Conservation (phyloP, 768 basidiomycete species). For the Trichaptum fuscoviolaceum region DNA sequence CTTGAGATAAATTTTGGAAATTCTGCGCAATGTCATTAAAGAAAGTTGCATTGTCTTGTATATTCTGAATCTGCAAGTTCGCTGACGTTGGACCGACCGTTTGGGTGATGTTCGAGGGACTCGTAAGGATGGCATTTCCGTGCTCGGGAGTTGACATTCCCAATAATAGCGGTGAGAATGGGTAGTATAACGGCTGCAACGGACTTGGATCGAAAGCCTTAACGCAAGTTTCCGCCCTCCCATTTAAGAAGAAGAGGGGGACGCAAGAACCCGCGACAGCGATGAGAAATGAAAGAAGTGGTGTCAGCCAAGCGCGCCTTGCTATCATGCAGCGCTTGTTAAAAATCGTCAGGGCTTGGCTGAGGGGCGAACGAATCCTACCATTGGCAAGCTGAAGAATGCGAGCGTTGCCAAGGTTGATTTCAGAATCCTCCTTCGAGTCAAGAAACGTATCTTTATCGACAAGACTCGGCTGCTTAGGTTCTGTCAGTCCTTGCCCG, state of each 20-base stretch:
- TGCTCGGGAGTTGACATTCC: slow-evolving; percentile 23
- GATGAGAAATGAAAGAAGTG: slow-evolving; percentile 45
- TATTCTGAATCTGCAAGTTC: slow-evolving; percentile 31
- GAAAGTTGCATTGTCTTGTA: slow-evolving; percentile 59
- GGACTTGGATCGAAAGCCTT: slow-evolving; percentile 32
- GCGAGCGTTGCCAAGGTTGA: not conserved
- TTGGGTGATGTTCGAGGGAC: slow-evolving; percentile 48
- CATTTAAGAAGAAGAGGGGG: slow-evolving; percentile 58
- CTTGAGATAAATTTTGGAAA: slow-evolving; percentile 52
- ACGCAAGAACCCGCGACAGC: slow-evolving; percentile 61
- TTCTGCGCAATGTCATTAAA: slow-evolving; percentile 44
- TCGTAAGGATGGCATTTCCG: slow-evolving; percentile 36
- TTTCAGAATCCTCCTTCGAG: not conserved
- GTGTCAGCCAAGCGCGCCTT: slow-evolving; percentile 65
- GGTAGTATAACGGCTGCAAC: slow-evolving; percentile 48
- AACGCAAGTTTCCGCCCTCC: slow-evolving; percentile 47
- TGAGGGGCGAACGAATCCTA: slow-evolving; percentile 47
- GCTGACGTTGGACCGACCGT: slow-evolving; percentile 39
- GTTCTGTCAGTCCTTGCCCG: slow-evolving; percentile 21
- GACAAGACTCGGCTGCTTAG: not conserved
- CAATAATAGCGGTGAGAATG: slow-evolving; percentile 36
- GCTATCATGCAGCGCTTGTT: slow-evolving; percentile 62
- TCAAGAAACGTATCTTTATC: not conserved
- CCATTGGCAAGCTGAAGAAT: slow-evolving; percentile 44
- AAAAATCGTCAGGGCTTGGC: slow-evolving; percentile 69